Conservation (phyloP, 148 eudicot species). For the Rhododendron ovatum region DNA sequence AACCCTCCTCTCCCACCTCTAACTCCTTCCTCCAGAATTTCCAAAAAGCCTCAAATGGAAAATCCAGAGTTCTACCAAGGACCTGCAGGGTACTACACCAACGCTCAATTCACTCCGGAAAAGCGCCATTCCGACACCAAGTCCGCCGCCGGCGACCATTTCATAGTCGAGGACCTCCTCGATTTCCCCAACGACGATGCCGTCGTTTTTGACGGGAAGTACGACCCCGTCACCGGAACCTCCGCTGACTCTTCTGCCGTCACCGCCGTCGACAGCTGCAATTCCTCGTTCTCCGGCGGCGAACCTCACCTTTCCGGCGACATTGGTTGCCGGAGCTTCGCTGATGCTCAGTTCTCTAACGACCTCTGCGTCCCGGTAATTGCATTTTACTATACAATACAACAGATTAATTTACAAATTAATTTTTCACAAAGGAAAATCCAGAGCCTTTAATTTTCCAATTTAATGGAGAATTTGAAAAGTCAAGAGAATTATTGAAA, state of each 20-base stretch:
- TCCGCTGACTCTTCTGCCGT: slow-evolving; percentile 46
- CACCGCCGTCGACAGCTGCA: slow-evolving; percentile 53
- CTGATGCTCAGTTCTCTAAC: slow-evolving; percentile 43
- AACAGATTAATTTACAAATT: neutral
- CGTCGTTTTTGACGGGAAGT: slow-evolving; percentile 17
- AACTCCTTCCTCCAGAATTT: neutral
- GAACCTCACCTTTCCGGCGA: slow-evolving; percentile 18
- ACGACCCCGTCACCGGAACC: slow-evolving; percentile 21
- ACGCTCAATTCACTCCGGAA: slow-evolving; percentile 26
- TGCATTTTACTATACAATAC: neutral
- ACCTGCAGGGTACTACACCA: slow-evolving; percentile 10
- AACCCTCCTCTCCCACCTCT: neutral
- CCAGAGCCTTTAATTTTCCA: neutral
- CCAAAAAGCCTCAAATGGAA: neutral
- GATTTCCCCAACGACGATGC: slow-evolving; percentile 66
- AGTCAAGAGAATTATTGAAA: neutral
- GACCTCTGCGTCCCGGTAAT: slow-evolving; percentile 75
- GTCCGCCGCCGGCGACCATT: slow-evolving; percentile 35
- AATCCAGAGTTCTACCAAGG: slow-evolving; percentile 28
- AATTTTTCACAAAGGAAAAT: neutral
- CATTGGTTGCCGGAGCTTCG: slow-evolving; percentile 19
- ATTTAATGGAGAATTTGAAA: neutral
- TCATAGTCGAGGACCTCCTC: slow-evolving; percentile 76
- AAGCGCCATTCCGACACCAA: slow-evolving; percentile 28
- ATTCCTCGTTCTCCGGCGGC: slow-evolving; percentile 47